phyloP scores from a whole-genome alignment of 129 eudicot species.

The Helianthus tuberosus region DNA sequence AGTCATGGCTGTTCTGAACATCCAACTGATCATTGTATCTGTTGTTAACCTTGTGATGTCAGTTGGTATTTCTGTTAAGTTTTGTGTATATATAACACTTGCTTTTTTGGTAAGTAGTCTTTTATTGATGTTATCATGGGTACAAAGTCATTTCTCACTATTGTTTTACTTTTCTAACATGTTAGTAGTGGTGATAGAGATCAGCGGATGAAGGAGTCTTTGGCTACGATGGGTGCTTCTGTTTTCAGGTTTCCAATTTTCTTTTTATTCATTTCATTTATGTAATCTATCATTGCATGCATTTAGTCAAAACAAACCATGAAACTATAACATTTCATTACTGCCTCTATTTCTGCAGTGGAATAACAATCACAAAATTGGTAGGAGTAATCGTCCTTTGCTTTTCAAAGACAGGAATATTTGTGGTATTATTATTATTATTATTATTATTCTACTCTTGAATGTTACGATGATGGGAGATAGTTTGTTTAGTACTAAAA shows the following conservation, averaged over 20 bases:
- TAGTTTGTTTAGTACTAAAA: neutral
- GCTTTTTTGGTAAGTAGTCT: constrained; percentile 99
- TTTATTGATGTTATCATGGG: too few species aligned
- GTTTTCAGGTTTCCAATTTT: constrained; percentile 72
- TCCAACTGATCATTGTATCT: constrained; percentile 93
- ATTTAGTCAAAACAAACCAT: neutral
- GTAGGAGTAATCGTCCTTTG: constrained; percentile 96
- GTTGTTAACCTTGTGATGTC: constrained; percentile 99
- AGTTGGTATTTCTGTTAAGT: constrained; percentile 94
- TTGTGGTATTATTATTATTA: too few species aligned
- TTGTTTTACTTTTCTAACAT: constrained; percentile 31
- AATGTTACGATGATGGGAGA: neutral
- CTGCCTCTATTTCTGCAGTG: constrained; percentile 62
- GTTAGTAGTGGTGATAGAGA: constrained; percentile 83
- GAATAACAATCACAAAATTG: constrained; percentile 91
- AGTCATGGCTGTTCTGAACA: constrained; percentile 86
- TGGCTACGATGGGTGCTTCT: constrained; percentile 98
- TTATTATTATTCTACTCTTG: constrained; percentile 29
- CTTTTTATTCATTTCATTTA: neutral
- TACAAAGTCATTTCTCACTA: too few species aligned
- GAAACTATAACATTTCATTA: neutral
- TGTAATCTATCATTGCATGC: neutral
- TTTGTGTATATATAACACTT: constrained; percentile 93
- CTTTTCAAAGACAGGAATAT: constrained; percentile 87
- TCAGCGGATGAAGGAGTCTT: constrained; percentile 84